phyloP scores from a whole-genome alignment of 768 basidiomycete species.

The Mycena venus region DNA sequence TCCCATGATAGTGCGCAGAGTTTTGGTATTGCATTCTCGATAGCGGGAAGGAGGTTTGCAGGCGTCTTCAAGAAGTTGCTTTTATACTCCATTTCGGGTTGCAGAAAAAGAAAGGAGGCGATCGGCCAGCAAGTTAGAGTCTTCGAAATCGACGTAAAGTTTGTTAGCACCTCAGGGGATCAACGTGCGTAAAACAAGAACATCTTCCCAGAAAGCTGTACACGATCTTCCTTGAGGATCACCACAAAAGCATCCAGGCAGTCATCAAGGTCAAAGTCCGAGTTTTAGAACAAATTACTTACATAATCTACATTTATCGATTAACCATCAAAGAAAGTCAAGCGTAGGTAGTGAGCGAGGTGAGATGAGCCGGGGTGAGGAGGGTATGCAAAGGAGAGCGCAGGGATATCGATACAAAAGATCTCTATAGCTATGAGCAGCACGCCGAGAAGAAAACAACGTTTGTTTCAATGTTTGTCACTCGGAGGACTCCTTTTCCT shows the following conservation, averaged over 20 bases:
- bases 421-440: not conserved
- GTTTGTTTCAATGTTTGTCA: not conserved
- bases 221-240: too few relatives aligned
- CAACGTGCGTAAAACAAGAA: too few relatives aligned
- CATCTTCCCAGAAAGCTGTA: too few relatives aligned
- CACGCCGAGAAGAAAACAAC: not conserved
- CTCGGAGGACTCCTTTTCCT: slow-evolving; percentile 16
- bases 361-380: not conserved
- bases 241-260: too few relatives aligned
- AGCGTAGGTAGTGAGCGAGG: not conserved
- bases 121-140: not conserved
- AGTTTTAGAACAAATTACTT: slow-evolving; percentile 1
- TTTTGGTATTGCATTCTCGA: slow-evolving; percentile 2
- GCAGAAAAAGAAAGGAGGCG: not conserved
- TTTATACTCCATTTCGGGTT: too few relatives aligned
- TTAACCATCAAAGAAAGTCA: not conserved
- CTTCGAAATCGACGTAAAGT: too few relatives aligned
- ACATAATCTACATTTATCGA: slow-evolving; percentile 19
- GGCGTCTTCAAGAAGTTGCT: not conserved
- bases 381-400: not conserved
- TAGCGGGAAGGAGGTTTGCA: not conserved
- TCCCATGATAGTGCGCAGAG: not conserved
- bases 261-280: too few relatives aligned
- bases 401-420: not conserved
- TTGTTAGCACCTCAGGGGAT: too few relatives aligned